A percentile compares a stretch with the other conserved stretches of the same genome.
Evolutionary conservation across 140 eudicot species (phyloP).

Genomic region (Eryngium alpinum): DNA sequence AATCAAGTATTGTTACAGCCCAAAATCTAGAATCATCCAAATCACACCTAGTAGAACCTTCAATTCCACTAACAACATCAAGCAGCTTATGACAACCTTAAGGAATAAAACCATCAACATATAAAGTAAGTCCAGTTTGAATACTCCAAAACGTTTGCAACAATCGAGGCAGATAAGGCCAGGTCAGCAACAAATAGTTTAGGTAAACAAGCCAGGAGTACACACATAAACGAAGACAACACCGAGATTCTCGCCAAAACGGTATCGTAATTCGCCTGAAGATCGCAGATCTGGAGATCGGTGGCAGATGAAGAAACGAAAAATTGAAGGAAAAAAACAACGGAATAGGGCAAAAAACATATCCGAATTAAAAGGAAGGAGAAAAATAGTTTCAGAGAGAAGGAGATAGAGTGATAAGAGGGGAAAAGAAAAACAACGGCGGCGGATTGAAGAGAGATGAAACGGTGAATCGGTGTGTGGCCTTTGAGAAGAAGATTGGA

Average conservation of each 20-base stretch:
- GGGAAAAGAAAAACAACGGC: conserved; percentile 54
- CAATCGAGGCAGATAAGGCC: conserved; percentile 49
- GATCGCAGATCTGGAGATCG: conserved; percentile 61
- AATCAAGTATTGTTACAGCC: conserved; percentile 71
- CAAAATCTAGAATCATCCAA: conserved; percentile 75
- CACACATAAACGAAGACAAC: conserved; percentile 42
- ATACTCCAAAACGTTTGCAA: conserved; percentile 79
- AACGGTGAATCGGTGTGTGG: conserved; percentile 68
- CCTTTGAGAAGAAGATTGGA: conserved; percentile 81
- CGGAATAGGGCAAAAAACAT: conserved; percentile 52
- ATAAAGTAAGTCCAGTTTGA: conserved; percentile 69
- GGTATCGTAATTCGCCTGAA: conserved; percentile 66
- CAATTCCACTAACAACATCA: conserved; percentile 75
- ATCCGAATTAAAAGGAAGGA: conserved; percentile 63
- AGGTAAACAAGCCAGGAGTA: conserved; percentile 58
- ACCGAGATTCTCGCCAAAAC: conserved; percentile 56
- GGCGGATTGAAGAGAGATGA: conserved; percentile 75
- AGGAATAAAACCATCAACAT: conserved; percentile 81
- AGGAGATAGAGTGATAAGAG: conserved; percentile 45
- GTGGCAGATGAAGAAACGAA: conserved; percentile 54
- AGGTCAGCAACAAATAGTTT: conserved; percentile 65
- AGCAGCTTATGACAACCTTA: conserved; percentile 84
- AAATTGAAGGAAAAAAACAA: conserved; percentile 59
- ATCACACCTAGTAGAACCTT: conserved; percentile 85
- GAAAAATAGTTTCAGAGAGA: conserved; percentile 52